A percentile compares a stretch with the other conserved stretches of the same genome.
Conservation (phyloP, 1,139 yeast species). For the Scheffersomyces titani region DNA sequence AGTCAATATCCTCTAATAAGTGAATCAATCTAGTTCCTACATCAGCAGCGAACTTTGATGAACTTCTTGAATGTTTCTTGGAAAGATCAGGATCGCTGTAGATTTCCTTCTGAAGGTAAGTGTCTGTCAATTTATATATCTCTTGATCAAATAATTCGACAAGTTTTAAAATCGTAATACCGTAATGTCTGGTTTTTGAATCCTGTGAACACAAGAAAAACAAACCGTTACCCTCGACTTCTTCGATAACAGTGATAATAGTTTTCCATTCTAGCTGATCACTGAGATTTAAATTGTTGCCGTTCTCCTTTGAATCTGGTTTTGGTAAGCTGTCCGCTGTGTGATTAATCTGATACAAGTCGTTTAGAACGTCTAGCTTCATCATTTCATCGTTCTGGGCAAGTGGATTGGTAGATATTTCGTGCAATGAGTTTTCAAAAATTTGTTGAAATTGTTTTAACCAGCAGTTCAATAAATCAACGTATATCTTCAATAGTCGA, state of each 20-base stretch:
- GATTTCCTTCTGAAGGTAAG: constrained; percentile 21
- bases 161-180: constrained; percentile 69
- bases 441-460: constrained; percentile 53
- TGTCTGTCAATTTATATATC: constrained; percentile 53
- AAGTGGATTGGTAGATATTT: constrained; percentile 23
- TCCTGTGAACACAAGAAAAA: constrained; percentile 92
- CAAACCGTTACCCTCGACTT: constrained; percentile 92
- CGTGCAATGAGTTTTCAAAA: constrained; percentile 20
- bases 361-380: constrained; percentile 45
- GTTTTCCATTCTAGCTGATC: constrained; percentile 80
- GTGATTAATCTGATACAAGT: constrained; percentile 45
- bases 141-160: constrained; percentile 87
- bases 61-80: constrained; percentile 53
- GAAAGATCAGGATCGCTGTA: constrained; percentile 4
- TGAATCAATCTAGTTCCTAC: constrained; percentile 78
- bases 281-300: constrained; percentile 35
- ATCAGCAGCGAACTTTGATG: constrained; percentile 78
- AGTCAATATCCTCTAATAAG: constrained; percentile 70
- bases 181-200: constrained; percentile 68
- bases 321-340: constrained; percentile 35
- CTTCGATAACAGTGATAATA: constrained; percentile 83
- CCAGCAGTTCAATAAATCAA: constrained; percentile 83
- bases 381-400: constrained; percentile 41
- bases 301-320: constrained; percentile 14
- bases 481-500: constrained; percentile 65